Evolutionary conservation across 306 rosid genomes (phyloP).

Genomic region (Vachellia pachyceras): DNA sequence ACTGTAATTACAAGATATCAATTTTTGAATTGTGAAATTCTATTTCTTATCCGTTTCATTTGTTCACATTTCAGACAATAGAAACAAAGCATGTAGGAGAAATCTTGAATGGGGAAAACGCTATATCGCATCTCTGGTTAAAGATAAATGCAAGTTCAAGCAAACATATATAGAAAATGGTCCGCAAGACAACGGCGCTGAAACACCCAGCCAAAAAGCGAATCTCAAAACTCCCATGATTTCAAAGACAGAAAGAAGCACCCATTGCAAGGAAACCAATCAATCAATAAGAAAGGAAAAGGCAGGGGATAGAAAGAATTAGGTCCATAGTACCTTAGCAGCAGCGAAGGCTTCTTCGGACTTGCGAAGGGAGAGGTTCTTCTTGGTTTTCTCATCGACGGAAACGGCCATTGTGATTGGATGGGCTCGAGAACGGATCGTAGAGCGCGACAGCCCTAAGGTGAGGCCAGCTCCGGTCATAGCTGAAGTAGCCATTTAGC

Average conservation of each 20-base stretch:
- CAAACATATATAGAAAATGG: background rate
- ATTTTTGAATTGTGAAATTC: background rate
- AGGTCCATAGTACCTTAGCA: constrained; percentile 64
- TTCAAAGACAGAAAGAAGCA: background rate
- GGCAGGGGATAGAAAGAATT: background rate
- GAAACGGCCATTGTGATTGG: constrained; percentile 73
- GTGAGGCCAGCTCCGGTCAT: constrained; percentile 47
- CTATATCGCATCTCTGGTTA: background rate
- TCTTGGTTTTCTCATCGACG: constrained; percentile 62
- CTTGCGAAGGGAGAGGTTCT: constrained; percentile 70
- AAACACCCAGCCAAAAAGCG: background rate
- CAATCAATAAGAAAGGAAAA: background rate
- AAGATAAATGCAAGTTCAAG: background rate
- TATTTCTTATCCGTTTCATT: background rate
- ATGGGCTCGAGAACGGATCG: constrained; percentile 23
- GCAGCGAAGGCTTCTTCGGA: constrained; percentile 89
- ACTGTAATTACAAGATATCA: background rate
- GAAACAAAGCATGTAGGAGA: background rate
- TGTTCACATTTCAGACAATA: background rate
- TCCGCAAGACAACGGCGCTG: background rate
- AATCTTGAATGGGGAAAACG: background rate
- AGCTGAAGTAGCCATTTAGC: constrained; percentile 55
- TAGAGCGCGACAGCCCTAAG: constrained; percentile 53
- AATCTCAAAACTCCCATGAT: background rate
- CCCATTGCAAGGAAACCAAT: background rate